A percentile compares a stretch with the other conserved stretches of the same genome.
phyloP scores from a whole-genome alignment of 768 basidiomycete species.

The Amanita muscaria region DNA sequence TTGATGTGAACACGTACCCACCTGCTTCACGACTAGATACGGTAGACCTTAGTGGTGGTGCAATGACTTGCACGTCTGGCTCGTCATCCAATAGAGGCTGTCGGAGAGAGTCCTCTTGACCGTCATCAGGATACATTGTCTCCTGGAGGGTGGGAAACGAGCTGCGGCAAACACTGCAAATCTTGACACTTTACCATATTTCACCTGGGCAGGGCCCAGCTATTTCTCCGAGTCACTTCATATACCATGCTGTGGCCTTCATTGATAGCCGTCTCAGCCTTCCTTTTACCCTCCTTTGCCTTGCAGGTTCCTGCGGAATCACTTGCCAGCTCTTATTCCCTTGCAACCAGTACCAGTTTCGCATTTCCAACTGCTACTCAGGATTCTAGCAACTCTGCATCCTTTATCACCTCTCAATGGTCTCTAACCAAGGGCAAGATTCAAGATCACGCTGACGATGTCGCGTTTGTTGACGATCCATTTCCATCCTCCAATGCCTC shows the following conservation, averaged over 20 bases:
- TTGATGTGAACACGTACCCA: conserved; percentile 34
- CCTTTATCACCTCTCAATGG: conserved; percentile 49
- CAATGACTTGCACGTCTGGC: conserved; percentile 53
- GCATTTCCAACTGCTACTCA: conserved; percentile 60
- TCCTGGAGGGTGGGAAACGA: conserved; percentile 28
- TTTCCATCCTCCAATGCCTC: conserved; percentile 34
- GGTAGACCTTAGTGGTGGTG: conserved; percentile 63
- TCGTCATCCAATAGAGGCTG: conserved; percentile 42
- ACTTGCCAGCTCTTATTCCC: conserved; percentile 42
- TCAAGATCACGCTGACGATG: conserved; percentile 44
- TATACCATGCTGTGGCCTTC: conserved; percentile 3
- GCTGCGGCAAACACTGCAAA: too few species aligned
- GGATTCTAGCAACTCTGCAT: conserved; percentile 37
- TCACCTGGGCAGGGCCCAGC: not conserved
- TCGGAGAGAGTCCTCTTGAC: conserved; percentile 25
- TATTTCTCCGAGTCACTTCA: conserved; percentile 9
- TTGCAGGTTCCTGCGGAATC: conserved; percentile 24
- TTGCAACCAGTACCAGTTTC: conserved; percentile 52
- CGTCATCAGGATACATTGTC: too few species aligned
- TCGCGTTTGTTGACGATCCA: conserved; percentile 60
- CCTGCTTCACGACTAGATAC: conserved; percentile 72
- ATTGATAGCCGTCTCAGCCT: conserved; percentile 1
- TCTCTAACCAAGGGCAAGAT: conserved; percentile 51
- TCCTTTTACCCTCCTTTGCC: conserved; percentile 14
- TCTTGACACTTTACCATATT: too few species aligned